phyloP scores from a whole-genome alignment of 116 monocot species.

The Iris pallida region DNA sequence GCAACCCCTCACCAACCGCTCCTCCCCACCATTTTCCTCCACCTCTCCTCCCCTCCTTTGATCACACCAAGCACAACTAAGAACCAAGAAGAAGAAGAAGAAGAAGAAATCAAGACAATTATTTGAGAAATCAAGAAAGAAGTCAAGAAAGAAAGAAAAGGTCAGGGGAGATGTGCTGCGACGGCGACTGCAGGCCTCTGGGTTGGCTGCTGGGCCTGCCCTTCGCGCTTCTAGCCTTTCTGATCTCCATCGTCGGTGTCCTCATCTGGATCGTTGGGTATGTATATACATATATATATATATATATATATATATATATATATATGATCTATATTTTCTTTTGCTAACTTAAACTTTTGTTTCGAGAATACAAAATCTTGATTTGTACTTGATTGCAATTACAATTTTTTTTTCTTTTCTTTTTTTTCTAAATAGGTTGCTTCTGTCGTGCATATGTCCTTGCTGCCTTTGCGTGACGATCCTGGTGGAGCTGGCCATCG shows the following conservation, averaged over 20 bases:
- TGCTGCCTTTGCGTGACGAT: constrained; percentile 98
- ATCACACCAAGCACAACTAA: no score
- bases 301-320: neutral
- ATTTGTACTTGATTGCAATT: neutral
- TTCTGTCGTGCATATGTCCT: constrained; percentile 91
- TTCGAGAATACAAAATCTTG: neutral
- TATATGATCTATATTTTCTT: neutral
- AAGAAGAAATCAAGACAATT: no score
- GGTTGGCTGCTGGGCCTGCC: constrained; percentile 95
- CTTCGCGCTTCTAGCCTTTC: constrained; percentile 83
- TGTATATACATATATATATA: neutral
- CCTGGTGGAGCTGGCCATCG: constrained; percentile 82
- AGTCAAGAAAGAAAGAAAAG: neutral
- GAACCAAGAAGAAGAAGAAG: no score
- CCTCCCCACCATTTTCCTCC: no score
- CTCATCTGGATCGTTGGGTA: constrained; percentile 93
- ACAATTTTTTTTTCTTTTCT: neutral
- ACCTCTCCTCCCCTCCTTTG: no score
- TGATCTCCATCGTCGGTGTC: constrained; percentile 83
- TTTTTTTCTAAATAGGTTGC: constrained; percentile 42
- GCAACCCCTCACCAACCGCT: no score
- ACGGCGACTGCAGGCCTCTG: constrained; percentile 72
- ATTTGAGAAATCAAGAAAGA: neutral
- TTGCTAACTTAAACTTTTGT: neutral
- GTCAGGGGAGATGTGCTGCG: constrained; percentile 25